These are phyloP conservation scores for Coemansia umbellata DNA, from an alignment of 192 early-diverging fungal genomes.

Conservation along the genomic window DNA sequence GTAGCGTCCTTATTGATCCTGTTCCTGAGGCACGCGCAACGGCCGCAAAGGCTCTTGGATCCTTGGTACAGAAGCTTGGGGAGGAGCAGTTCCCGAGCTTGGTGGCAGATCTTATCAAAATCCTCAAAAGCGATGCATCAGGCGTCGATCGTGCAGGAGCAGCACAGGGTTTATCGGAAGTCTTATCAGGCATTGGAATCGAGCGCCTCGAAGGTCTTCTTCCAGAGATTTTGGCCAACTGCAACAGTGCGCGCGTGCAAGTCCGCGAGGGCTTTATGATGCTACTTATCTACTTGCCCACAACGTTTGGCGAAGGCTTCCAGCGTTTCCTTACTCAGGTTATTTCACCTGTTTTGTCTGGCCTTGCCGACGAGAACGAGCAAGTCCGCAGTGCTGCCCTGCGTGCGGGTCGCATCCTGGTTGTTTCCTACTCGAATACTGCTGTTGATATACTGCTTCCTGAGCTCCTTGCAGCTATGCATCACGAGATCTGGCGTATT, in stretches of 20 bases:
- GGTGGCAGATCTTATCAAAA: conserved; percentile 78
- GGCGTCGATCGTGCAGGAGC: conserved; percentile 94
- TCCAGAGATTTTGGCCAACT: conserved; percentile 84
- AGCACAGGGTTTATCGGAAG: conserved; percentile 94
- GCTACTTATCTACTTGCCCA: conserved; percentile 91
- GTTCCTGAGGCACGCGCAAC: conserved; percentile 95
- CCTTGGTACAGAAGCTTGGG: conserved; percentile 86
- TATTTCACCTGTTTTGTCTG: conserved; percentile 83
- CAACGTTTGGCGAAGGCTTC: conserved; percentile 91
- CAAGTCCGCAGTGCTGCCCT: conserved; percentile 88
- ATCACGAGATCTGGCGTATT: conserved; percentile 94
- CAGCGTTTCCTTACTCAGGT: conserved; percentile 83
- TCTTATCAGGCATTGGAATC: conserved; percentile 85
- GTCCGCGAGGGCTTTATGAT: conserved; percentile 97
- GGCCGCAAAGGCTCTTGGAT: conserved; percentile 88
- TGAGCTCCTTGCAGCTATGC: conserved; percentile 83
- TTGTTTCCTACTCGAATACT: conserved; percentile 82
- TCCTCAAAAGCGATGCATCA: conserved; percentile 84
- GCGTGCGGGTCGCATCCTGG: conserved; percentile 89
- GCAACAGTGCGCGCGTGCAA: conserved; percentile 61
- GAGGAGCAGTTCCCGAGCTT: conserved; percentile 92
- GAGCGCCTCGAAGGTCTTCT: conserved; percentile 80
- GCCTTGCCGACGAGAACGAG: conserved; percentile 95
- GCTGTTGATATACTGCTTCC: conserved; percentile 89
- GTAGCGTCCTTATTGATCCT: conserved; percentile 90